Evolutionary conservation across 257 asterid genomes (phyloP), one percentile per base, ranked within the genome.

Genomic region (Euphrasia confusa): DNA sequence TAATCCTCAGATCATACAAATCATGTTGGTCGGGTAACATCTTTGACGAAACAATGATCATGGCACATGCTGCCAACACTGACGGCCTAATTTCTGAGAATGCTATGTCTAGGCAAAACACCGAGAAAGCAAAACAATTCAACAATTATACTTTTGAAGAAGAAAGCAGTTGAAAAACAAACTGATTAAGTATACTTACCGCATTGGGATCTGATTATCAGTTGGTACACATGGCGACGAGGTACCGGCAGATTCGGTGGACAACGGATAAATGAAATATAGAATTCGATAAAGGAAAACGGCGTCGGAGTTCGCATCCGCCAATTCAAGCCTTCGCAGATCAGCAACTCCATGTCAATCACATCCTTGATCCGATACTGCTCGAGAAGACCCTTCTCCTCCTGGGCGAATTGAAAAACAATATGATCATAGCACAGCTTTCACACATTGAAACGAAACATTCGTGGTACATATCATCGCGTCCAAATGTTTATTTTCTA

Each of bases 151-250:
- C 33, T 30, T 3, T 5, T 30, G 4, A 30, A 30, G 32, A 28
- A 28, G 4, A 4, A 30, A 4, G 4, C 5, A 2, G 33, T 30
- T 30, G 5, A 30, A 30, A 30, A 30, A 30, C 3, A 2, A 12
- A 44, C 50, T 12, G 2, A 10, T 7, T 49, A 49, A 49, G 15
- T 12, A 18, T 24, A 37, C 11, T 11, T 37, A 65, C 70, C 68
- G 2, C 6, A 24, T 65, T 54, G 62, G 27, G 63, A 21, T 65
- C 17, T 65, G 45, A 35, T 12, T 18, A 54, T 65, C 54, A 65
- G 62, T n/a, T 37, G 3, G 37, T 2, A 17, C n/a, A 55, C 55
- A 11, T 12, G 12, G 9, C 17, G 45, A 12, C 37, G 44, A 40
- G 44, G 30, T 26, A 54, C n/a, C 9, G 54, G 60, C 0, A 1